Evolutionary conservation across 768 basidiomycete species (phyloP).

Genomic region (Tulasnella sp.): DNA sequence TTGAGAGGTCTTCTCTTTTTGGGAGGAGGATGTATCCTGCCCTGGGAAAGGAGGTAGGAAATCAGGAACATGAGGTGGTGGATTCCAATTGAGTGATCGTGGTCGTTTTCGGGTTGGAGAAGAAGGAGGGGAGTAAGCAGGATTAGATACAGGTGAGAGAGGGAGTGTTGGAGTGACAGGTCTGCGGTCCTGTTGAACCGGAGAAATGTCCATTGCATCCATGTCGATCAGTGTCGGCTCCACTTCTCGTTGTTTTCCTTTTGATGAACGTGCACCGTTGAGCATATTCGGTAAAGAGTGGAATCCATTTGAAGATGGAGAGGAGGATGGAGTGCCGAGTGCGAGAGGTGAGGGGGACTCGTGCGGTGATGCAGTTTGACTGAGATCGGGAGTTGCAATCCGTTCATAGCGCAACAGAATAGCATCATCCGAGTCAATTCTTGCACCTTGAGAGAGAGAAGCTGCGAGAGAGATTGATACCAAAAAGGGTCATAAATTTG

Average conservation of each 20-base stretch:
- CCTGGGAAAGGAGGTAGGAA: conserved; percentile 57
- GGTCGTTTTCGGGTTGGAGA: conserved; percentile 38
- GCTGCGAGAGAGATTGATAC: conserved; percentile 33
- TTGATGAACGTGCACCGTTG: conserved; percentile 26
- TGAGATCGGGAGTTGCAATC: conserved; percentile 4
- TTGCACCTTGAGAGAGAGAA: conserved; percentile 45
- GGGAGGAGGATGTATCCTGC: conserved; percentile 23
- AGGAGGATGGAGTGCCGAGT: background rate
- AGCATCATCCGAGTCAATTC: conserved; percentile 40
- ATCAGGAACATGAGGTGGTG: conserved; percentile 50
- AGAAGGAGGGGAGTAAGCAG: conserved; percentile 34
- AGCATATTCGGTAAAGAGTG: background rate
- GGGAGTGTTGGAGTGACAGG: conserved; percentile 31
- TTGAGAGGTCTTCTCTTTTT: conserved; percentile 4
- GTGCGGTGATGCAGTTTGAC: too few species aligned
- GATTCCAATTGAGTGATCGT: conserved; percentile 43
- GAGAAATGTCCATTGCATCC: conserved; percentile 20
- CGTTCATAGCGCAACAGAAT: conserved; percentile 36
- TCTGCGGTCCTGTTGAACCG: conserved; percentile 8
- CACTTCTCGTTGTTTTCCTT: conserved; percentile 20
- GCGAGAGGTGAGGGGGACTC: conserved; percentile 18
- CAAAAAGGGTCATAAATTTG: too few species aligned
- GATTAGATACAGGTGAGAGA: conserved; percentile 43
- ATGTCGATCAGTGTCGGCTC: conserved; percentile 18
- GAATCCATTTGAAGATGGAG: background rate